Conservation (phyloP, 306 rosid genomes). For the Dalbergia cultrata region DNA sequence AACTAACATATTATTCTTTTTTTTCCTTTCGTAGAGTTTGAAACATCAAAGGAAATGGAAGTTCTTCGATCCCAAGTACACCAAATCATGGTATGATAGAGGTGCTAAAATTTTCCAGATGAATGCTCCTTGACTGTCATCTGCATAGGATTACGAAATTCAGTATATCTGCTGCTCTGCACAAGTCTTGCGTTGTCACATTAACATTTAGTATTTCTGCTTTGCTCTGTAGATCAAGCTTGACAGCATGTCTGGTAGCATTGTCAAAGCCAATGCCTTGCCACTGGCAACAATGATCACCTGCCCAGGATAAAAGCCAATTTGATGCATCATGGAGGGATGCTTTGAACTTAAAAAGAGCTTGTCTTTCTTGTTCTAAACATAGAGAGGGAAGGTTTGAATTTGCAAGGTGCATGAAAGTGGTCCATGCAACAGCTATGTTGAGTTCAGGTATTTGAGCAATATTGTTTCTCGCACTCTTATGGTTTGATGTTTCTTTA, state of each 20-base stretch:
- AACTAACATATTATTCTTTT: not conserved
- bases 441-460: conserved; percentile 72
- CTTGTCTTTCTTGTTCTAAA: not conserved
- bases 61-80: conserved; percentile 64
- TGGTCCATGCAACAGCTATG: conserved; percentile 57
- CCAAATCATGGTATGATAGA: conserved; percentile 71
- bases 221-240: not conserved
- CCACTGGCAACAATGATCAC: not conserved
- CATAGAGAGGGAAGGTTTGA: too few relatives aligned
- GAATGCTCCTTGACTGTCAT: not conserved
- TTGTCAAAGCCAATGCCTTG: not conserved
- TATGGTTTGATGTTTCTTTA: conserved; percentile 8
- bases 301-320: not conserved
- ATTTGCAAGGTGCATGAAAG: conserved; percentile 40
- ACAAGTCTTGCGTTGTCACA: too few relatives aligned
- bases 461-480: conserved; percentile 9
- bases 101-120: conserved; percentile 64
- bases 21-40: conserved; percentile 50
- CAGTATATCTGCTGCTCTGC: too few relatives aligned
- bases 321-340: not conserved
- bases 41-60: conserved; percentile 76
- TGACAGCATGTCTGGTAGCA: not conserved
- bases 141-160: not conserved
- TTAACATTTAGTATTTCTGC: too few relatives aligned
- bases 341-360: not conserved